phyloP scores from a whole-genome alignment of 495 filamentous ascomycete genomes.

The Thermothielavioides terrestris region DNA sequence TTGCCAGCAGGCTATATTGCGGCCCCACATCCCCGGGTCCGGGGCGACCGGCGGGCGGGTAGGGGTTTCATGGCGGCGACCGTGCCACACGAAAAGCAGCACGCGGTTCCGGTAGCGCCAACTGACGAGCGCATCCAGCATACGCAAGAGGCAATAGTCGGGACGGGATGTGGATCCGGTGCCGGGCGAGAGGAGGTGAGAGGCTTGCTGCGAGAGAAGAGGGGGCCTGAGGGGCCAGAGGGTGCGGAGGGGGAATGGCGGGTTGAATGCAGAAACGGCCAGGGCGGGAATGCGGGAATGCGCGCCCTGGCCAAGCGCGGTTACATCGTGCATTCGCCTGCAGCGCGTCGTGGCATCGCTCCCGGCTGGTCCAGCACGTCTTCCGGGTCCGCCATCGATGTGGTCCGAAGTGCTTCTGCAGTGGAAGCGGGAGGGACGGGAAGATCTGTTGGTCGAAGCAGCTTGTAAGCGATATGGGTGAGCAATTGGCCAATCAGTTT shows the following conservation, averaged over 20 bases:
- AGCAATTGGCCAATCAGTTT: conserved; percentile 1
- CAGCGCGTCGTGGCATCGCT: background rate
- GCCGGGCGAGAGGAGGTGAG: background rate
- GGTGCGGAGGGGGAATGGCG: background rate
- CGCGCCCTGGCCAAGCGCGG: background rate
- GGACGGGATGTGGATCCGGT: background rate
- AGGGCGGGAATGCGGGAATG: background rate
- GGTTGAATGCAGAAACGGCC: background rate
- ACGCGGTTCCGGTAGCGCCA: background rate
- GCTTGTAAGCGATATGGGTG: background rate
- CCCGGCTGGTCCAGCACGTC: background rate
- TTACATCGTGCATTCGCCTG: conserved; percentile 5
- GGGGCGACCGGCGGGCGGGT: background rate
- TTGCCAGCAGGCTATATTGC: conserved; percentile 17
- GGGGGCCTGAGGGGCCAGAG: too few species aligned
- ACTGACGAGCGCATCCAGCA: background rate
- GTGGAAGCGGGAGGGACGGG: background rate
- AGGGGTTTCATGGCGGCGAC: background rate
- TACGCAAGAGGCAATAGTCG: background rate
- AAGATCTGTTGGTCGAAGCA: background rate
- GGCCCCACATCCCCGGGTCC: background rate
- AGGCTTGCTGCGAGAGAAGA: background rate
- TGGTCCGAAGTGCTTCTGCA: background rate
- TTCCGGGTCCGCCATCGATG: background rate
- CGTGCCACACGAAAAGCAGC: background rate